These are phyloP conservation scores for Sugiyamaella japonica DNA, from an alignment of 1,139 yeast species.

Conservation along the genomic window DNA sequence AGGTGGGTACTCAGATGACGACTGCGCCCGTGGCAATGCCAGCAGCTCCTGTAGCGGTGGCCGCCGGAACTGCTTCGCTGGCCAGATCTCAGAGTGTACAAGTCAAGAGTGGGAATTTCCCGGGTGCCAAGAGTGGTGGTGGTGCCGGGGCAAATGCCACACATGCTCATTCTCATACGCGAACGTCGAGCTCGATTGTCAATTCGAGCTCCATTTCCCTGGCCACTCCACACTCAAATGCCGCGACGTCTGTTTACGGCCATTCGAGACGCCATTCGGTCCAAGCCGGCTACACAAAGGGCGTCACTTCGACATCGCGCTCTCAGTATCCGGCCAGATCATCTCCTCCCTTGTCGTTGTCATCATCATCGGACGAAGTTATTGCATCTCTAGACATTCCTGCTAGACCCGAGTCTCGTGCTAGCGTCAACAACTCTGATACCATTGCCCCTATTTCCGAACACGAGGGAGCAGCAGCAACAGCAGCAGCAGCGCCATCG, in stretches of 20 bases:
- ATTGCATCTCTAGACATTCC: constrained; percentile 31
- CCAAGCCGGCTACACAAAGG: constrained; percentile 32
- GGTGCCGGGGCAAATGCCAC: background rate
- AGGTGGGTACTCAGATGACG: constrained; percentile 8
- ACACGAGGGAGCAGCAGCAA: constrained; percentile 16
- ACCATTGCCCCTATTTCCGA: constrained; percentile 23
- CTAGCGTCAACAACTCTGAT: constrained; percentile 10
- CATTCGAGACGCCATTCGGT: constrained; percentile 36
- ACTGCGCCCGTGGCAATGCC: constrained; percentile 14
- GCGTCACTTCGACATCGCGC: constrained; percentile 22
- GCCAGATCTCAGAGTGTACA: constrained; percentile 33
- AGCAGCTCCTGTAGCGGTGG: constrained; percentile 15
- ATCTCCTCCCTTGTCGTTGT: constrained; percentile 19
- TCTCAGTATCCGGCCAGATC: constrained; percentile 18
- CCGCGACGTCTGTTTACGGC: constrained; percentile 13
- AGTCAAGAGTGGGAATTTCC: too few species aligned
- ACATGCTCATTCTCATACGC: constrained; percentile 10
- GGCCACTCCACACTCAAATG: constrained; percentile 9
- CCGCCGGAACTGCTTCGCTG: constrained; percentile 18
- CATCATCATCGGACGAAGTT: constrained; percentile 28
- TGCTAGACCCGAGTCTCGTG: constrained; percentile 20
- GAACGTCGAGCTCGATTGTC: constrained; percentile 16
- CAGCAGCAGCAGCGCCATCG: constrained; percentile 19
- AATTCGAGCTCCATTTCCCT: constrained; percentile 13
- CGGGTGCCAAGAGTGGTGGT: constrained; percentile 12